These are phyloP conservation scores for Cryphonectria japonica DNA, from an alignment of 2,329 filamentous ascomycete genomes.

Conservation along the genomic window DNA sequence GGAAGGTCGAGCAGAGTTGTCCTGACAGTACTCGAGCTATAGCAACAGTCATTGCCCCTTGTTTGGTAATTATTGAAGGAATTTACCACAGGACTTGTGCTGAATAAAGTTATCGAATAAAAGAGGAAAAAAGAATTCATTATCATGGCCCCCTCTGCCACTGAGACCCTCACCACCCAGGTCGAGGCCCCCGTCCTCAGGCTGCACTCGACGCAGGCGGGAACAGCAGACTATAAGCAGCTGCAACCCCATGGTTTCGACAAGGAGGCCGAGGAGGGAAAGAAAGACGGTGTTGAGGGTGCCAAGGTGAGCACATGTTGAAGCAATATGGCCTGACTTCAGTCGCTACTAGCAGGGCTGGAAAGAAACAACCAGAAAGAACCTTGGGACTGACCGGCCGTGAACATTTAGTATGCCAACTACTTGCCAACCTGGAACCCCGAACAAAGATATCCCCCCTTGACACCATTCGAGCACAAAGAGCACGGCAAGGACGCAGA, in stretches of 20 bases:
- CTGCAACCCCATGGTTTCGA: slow-evolving; percentile 28
- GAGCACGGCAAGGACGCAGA: slow-evolving; percentile 74
- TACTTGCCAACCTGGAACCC: slow-evolving; percentile 69
- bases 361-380: background rate
- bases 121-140: slow-evolving; percentile 45
- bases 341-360: background rate
- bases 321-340: background rate
- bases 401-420: slow-evolving; percentile 55
- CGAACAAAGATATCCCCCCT: slow-evolving; percentile 61
- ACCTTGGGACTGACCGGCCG: background rate
- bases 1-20: background rate
- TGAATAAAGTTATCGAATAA: too few species aligned
- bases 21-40: background rate
- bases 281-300: slow-evolving; percentile 27
- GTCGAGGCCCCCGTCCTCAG: slow-evolving; percentile 33
- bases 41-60: background rate
- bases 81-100: too few species aligned
- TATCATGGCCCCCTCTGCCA: slow-evolving; percentile 43
- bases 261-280: slow-evolving; percentile 31
- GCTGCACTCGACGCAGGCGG: slow-evolving; percentile 47
- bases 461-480: slow-evolving; percentile 67
- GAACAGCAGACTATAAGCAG: slow-evolving; percentile 35
- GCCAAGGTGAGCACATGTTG: slow-evolving; percentile 29
- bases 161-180: slow-evolving; percentile 38
- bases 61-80: too few species aligned